Conservation (phyloP, 2,329 filamentous ascomycete genomes). For the Acephala macrosclerotiorum region DNA sequence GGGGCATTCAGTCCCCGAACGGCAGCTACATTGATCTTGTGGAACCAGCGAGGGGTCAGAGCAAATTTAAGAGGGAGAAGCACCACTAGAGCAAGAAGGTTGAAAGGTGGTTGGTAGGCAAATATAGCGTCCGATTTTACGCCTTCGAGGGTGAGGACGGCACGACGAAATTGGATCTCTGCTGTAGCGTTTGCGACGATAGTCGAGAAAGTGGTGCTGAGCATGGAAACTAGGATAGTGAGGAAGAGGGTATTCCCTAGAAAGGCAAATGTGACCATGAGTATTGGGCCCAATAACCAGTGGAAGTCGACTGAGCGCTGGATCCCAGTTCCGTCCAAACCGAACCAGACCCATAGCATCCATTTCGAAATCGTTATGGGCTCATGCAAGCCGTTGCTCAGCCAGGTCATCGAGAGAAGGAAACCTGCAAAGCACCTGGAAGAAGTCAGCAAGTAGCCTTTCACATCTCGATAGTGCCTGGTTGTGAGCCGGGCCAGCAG, state of each 20-base stretch:
- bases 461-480: conserved; percentile 35
- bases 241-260: conserved; percentile 87
- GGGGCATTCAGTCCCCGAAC: conserved; percentile 80
- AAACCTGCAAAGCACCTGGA: conserved; percentile 83
- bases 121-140: conserved; percentile 83
- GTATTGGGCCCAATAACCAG: conserved; percentile 72
- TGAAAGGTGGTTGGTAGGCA: conserved; percentile 74
- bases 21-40: conserved; percentile 84
- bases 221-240: conserved; percentile 88
- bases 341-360: conserved; percentile 96
- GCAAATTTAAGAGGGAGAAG: conserved; percentile 80
- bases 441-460: conserved; percentile 15
- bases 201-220: conserved; percentile 83
- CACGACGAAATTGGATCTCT: conserved; percentile 84
- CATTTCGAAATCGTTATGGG: conserved; percentile 80
- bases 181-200: conserved; percentile 79
- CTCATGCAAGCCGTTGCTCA: conserved; percentile 69
- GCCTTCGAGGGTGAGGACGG: conserved; percentile 83
- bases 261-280: conserved; percentile 87
- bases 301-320: conserved; percentile 73
- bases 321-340: conserved; percentile 70
- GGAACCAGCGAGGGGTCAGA: conserved; percentile 85
- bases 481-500: conserved; percentile 10
- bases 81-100: conserved; percentile 77
- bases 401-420: conserved; percentile 79